Percentiles rank a stretch among this genome's conserved stretches.
These are phyloP conservation scores for Blastocystis sp. DNA, from an alignment of 352 stramenopile species.

Conservation along the genomic window DNA sequence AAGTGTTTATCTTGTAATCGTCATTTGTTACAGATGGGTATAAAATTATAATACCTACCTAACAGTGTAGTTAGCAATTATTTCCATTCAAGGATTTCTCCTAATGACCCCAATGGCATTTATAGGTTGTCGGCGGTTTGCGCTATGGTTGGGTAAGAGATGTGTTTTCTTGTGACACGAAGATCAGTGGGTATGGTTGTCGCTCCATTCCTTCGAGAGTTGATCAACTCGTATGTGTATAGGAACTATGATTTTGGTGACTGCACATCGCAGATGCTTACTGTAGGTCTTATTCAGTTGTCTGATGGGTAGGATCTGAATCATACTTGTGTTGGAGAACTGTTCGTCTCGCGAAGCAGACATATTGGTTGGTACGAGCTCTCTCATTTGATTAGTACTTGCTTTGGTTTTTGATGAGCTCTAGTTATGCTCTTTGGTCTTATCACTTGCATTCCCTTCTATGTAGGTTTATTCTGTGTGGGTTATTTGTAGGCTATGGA, in stretches of 20 bases:
- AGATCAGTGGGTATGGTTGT: slow-evolving; percentile 28
- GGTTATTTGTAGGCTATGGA: slow-evolving; percentile 38
- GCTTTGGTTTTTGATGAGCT: not conserved
- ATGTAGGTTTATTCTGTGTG: not conserved
- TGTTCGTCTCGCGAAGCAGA: not conserved
- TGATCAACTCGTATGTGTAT: not conserved
- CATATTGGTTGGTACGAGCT: not conserved
- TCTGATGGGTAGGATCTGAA: not conserved
- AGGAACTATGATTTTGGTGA: not conserved
- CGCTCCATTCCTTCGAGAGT: slow-evolving; percentile 1
- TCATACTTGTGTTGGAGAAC: not conserved
- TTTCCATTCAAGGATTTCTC: not conserved
- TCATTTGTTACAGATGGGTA: not conserved
- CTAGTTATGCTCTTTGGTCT: slow-evolving; percentile 54
- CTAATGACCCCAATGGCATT: slow-evolving; percentile 35
- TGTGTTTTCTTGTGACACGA: not conserved
- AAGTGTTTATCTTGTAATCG: slow-evolving; percentile 37
- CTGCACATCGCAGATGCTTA: not conserved
- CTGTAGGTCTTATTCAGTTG: not conserved
- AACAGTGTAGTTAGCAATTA: not conserved
- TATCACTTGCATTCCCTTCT: slow-evolving; percentile 46
- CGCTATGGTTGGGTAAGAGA: not conserved
- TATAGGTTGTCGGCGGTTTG: slow-evolving; percentile 6
- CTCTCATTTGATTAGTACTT: not conserved
- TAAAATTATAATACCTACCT: not conserved